These are phyloP conservation scores for Hanseniaspora gamundiae DNA, from an alignment of 1,139 yeast genomes.

Conservation along the genomic window DNA sequence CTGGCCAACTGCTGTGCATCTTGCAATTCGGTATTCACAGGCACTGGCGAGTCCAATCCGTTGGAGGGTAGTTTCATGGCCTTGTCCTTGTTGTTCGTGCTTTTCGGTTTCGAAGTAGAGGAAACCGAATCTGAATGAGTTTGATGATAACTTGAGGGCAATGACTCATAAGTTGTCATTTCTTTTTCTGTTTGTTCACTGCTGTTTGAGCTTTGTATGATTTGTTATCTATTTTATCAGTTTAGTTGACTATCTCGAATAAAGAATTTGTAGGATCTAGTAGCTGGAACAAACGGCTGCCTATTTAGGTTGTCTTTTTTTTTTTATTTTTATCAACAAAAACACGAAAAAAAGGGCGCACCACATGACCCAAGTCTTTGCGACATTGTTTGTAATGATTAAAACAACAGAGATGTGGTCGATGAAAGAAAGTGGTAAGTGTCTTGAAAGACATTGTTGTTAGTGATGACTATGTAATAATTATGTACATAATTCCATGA, in stretches of 20 bases:
- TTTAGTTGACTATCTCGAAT: too few relatives aligned
- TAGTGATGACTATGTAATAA: too few relatives aligned
- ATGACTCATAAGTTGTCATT: slow-evolving; percentile 4
- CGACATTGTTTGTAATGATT: too few relatives aligned
- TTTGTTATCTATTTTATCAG: slow-evolving; percentile 31
- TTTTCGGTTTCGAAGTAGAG: neutral
- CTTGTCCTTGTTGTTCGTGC: neutral
- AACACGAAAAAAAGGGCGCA: neutral
- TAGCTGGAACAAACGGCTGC: neutral
- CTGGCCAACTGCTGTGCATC: neutral
- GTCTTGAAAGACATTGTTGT: too few relatives aligned
- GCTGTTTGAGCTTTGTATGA: slow-evolving; percentile 48
- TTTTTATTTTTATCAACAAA: neutral
- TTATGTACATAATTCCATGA: neutral
- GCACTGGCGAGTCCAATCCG: neutral
- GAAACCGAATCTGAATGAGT: neutral
- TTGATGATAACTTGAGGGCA: slow-evolving; percentile 4
- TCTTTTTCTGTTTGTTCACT: neutral
- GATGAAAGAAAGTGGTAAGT: too few relatives aligned
- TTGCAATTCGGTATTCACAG: neutral
- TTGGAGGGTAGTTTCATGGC: neutral
- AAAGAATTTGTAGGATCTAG: too few relatives aligned
- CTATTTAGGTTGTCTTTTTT: neutral
- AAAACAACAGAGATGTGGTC: too few relatives aligned
- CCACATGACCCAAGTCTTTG: too few relatives aligned